phyloP scores from a whole-genome alignment of 148 eudicot species.

The Agrostemma githago region DNA sequence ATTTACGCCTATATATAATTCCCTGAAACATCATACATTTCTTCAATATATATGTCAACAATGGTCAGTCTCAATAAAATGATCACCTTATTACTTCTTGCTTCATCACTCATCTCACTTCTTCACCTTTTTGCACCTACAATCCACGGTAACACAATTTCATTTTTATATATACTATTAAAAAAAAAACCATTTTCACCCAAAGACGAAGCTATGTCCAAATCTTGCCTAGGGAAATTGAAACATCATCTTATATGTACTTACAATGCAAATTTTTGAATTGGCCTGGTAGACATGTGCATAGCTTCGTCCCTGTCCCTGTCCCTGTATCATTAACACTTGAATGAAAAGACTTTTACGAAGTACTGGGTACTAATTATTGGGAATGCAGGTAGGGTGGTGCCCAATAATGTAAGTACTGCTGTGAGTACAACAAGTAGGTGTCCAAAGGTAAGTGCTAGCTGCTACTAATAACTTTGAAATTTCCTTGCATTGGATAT shows the following conservation, averaged over 20 bases:
- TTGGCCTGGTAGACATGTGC: too few species aligned
- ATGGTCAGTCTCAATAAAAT: background rate
- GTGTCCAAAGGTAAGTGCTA: conserved; percentile 4
- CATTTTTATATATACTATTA: background rate
- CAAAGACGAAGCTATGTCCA: too few species aligned
- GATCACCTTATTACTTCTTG: background rate
- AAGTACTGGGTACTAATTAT: background rate
- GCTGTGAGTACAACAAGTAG: background rate
- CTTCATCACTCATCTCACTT: background rate
- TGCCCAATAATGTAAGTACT: background rate
- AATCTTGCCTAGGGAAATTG: too few species aligned
- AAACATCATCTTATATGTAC: too few species aligned
- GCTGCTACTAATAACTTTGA: background rate
- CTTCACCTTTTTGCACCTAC: conserved; percentile 2
- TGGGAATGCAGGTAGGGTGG: conserved; percentile 8
- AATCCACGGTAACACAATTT: background rate
- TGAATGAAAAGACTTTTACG: too few species aligned
- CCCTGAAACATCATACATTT: background rate
- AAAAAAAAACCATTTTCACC: too few species aligned
- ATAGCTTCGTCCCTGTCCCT: too few species aligned
- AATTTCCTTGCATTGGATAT: background rate
- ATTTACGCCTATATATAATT: background rate
- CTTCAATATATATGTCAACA: background rate
- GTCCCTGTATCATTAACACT: too few species aligned
- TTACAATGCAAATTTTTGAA: too few species aligned